Evolutionary conservation across 163 green algal genomes (phyloP), one percentile per base, ranked within the genome.

Genomic region (Scenedesmus sp.): DNA sequence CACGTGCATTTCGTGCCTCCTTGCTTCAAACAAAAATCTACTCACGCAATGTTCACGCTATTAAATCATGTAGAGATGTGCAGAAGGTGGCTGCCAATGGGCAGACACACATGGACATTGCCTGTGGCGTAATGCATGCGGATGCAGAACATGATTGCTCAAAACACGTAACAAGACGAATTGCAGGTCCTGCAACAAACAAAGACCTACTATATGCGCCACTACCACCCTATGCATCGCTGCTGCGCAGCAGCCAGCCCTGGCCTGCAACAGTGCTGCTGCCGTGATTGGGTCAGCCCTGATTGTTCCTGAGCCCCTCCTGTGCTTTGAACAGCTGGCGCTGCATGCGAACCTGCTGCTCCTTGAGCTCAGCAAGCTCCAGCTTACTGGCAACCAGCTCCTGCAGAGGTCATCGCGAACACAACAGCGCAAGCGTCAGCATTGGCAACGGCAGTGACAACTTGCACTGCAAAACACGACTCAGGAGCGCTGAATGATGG

Each of bases 301-400:
- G 30, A 6, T 89, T 53, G 35, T 35, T 81, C 51, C 40, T 61
- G 30, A 89, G 33, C 10, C 46, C 56, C 40, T 89, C 49, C 87
- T 91, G 87, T 12, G 87, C 87, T 59, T 91, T 87, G 80, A 59
- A 79, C 33, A 92, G 88, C 80, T 92, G 78, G 43, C 80, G 43
- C 88, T 92, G 88, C n/a, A 51, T 92, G 20, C 76, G 15, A 5
- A 92, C 42, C 70, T 92, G 81, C 46, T 68, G n/a, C 83, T 92
- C 89, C 76, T 92, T 92, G 30, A 92, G 51, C 81, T 92, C n/a
- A 51, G 89, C 89, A 35, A 89, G 51, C 82, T 92, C 89, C 51
- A 92, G 70, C 89, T 92, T 92, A 49, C 73, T 89, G 0, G 49
- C n/a, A 2, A 92, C 89, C 59, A 92, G 82, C 72, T 92, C 89